Evolutionary conservation across 2,329 filamentous ascomycete genomes (phyloP).

Genomic region (Microcyclosporella mali): DNA sequence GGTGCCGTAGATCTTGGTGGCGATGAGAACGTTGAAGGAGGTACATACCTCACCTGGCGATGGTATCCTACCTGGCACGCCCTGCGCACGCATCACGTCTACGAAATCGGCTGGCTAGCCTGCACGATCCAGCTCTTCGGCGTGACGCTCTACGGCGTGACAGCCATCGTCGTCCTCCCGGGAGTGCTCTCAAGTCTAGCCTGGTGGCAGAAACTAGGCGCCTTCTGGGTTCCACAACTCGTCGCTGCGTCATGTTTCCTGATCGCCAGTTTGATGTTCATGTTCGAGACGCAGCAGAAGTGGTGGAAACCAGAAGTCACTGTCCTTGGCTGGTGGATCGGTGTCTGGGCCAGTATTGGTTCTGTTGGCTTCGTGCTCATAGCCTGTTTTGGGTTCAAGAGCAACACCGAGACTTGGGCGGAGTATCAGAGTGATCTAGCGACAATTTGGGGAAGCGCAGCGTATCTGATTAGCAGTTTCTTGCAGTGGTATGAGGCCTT

Average conservation of each 20-base stretch:
- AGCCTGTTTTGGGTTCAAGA: constrained; percentile 8
- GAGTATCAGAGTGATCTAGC: constrained; percentile 24
- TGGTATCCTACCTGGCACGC: constrained; percentile 22
- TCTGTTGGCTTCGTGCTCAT: constrained; percentile 25
- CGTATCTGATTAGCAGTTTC: constrained; percentile 22
- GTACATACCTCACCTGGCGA: constrained; percentile 11
- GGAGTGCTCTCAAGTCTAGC: constrained; percentile 22
- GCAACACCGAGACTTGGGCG: constrained; percentile 11
- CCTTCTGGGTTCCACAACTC: constrained; percentile 27
- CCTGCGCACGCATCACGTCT: constrained; percentile 22
- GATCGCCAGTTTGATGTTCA: constrained; percentile 26
- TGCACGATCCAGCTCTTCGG: constrained; percentile 28
- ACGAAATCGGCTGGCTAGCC: constrained; percentile 28
- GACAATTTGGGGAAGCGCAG: constrained; percentile 23
- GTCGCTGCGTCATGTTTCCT: constrained; percentile 27
- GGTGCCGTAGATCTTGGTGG: constrained; percentile 14
- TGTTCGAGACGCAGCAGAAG: constrained; percentile 27
- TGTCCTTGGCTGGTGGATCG: constrained; percentile 29
- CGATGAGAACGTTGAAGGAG: constrained; percentile 4
- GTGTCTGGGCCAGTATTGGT: constrained; percentile 23
- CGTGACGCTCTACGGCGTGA: constrained; percentile 23
- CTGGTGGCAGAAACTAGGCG: constrained; percentile 18
- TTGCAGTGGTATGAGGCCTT: constrained; percentile 28
- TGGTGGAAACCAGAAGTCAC: constrained; percentile 24
- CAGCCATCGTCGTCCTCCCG: constrained; percentile 23